These are phyloP conservation scores for Cladosporium velox DNA, from an alignment of 2,329 filamentous ascomycete species.

Conservation along the genomic window DNA sequence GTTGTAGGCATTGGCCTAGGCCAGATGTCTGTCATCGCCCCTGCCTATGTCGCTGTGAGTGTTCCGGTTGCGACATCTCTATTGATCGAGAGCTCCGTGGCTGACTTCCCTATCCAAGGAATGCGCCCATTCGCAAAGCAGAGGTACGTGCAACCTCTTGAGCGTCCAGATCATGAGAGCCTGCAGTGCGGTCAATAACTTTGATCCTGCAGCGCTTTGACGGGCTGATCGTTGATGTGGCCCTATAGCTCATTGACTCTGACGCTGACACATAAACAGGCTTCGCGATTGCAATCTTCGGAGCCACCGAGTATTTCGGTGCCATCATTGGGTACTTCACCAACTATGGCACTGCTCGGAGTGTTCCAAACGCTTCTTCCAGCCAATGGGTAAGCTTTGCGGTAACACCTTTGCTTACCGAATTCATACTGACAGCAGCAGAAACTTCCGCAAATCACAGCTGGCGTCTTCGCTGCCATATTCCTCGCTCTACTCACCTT, in stretches of 20 bases:
- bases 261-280: constrained; percentile 51
- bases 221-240: no score
- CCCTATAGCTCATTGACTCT: constrained; percentile 40
- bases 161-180: no score
- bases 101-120: neutral
- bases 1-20: constrained; percentile 55
- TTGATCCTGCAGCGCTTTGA: no score
- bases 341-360: constrained; percentile 48
- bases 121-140: neutral
- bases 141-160: neutral
- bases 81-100: neutral
- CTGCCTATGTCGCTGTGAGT: constrained; percentile 57
- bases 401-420: neutral
- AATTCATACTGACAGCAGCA: neutral
- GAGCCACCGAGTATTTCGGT: constrained; percentile 68
- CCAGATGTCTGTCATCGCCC: constrained; percentile 47
- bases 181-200: no score
- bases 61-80: neutral
- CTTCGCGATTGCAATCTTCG: constrained; percentile 69
- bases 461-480: constrained; percentile 72
- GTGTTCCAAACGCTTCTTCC: constrained; percentile 39
- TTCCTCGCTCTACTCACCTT: constrained; percentile 69
- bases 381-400: constrained; percentile 58
- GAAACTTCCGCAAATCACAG: constrained; percentile 66
- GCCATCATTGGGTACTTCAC: constrained; percentile 78